Evolutionary conservation across 139 green algal species (phyloP).

Genomic region (Micractinium conductrix): DNA sequence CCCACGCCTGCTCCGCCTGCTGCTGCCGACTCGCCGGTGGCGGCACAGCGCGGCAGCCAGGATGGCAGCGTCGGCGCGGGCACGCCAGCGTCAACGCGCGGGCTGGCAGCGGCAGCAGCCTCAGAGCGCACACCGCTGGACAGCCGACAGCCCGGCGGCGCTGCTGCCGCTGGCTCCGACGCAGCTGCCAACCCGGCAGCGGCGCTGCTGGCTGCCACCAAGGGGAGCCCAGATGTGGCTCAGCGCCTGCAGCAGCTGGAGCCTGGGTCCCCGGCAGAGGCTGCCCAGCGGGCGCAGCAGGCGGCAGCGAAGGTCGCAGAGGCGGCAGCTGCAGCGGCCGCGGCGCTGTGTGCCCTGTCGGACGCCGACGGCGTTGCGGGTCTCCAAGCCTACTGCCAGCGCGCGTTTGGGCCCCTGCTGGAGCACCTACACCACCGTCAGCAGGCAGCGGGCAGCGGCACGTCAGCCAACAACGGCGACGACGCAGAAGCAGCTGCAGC

Average conservation of each 20-base stretch:
- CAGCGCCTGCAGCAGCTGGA: not conserved
- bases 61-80: not conserved
- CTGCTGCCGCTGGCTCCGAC: not conserved
- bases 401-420: not conserved
- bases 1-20: not conserved
- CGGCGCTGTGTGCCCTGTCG: not conserved
- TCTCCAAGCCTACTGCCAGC: slow-evolving; percentile 31
- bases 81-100: too few species aligned
- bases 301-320: slow-evolving; percentile 25
- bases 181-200: slow-evolving; percentile 10
- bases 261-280: not conserved
- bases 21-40: not conserved
- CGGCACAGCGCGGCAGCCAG: not conserved
- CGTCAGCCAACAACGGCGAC: not conserved
- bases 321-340: not conserved
- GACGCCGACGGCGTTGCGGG: slow-evolving; percentile 29
- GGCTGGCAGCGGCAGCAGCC: not conserved
- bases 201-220: slow-evolving; percentile 20
- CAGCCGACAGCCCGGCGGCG: not conserved
- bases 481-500: not conserved
- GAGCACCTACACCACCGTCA: not conserved
- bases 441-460: not conserved
- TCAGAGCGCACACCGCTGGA: not conserved
- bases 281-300: slow-evolving; percentile 12
- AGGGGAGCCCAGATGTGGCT: not conserved